Evolutionary conservation across 2,329 filamentous ascomycete species (phyloP), one percentile per base, ranked within the genome.

Genomic region (Penicillium crustosum): DNA sequence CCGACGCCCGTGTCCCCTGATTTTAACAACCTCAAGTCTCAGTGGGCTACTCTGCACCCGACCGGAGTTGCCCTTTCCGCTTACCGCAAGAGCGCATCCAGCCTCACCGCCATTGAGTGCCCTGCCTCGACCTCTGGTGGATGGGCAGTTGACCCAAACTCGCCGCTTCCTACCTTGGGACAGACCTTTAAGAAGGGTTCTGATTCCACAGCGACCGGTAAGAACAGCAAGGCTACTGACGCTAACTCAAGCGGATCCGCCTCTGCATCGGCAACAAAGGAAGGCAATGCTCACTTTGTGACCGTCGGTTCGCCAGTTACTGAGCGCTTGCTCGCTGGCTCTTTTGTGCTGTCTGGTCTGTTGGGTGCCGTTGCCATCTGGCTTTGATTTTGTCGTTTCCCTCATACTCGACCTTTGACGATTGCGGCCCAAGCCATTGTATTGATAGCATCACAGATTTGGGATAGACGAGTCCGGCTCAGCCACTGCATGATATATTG

Each of bases 1-100:
- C 91, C 91, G 0, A 89, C 82, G 0, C 89, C 91, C 0, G 79
- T 91, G 29, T 77, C 78, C 6, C 90, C 91, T 0, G 91, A 96
- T 71, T 96, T 93, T 72, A 72, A 79, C 66, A 94, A 94, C 71
- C 82, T 96, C 58, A 86, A 87, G 77, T 81, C 78, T 29, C 86
- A 90, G 65, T 96, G 91, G 91, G 86, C 86, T 7, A 88, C 84
- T 4, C 77, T 91, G 53, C 83, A 78, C 8, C 90, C 91, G 0
- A 85, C 85, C 0, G 89, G 91, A 35, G 82, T 93, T 42, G 81
- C 82, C 42, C 82, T 82, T 51, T 82, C 84, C 2, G 82, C 83
- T 29, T 95, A 95, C 76, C 82, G 83, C 23, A 80, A 87, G 6
- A 82, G 83, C n/a, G 79, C 87, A 1, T 81, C 77, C 2, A 78